Evolutionary conservation across 2,329 filamentous ascomycete genomes (phyloP), one percentile per base, ranked within the genome.

Genomic region (Neocatenulostroma microsporum): DNA sequence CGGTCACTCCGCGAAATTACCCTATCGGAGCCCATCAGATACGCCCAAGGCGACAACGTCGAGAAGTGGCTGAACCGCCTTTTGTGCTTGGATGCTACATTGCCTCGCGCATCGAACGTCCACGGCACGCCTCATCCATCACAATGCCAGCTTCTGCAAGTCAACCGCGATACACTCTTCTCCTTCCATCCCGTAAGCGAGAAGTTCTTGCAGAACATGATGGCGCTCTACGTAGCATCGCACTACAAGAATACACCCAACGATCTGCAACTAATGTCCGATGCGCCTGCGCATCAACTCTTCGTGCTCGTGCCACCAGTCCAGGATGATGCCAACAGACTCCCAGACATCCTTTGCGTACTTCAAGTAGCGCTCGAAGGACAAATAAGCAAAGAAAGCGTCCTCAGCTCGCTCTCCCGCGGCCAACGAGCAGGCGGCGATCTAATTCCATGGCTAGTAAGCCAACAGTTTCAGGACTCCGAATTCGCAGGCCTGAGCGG

Each of bases 191-290:
- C 88, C 3, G 86, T 96, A 14, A 93, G 91, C 2, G 91, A 98
- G 61, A 91, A 88, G 56, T 96, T 98, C 65, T 67, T 98, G 37
- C 91, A 98, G 60, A 87, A 94, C 53, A 95, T 98, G 86, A 89
- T 98, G 64, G 87, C 88, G 1, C 74, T 98, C 2, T 98, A 96
- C 53, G 93, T 98, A 19, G 87, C 91, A 19, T 94, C 86, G 50
- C 87, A 94, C 62, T 95, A 98, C 71, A 96, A 96, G 64, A 98
- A 98, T 64, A 86, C 88, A 0, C 91, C 91, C 0, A 94, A 98
- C 53, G 91, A 98, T 54, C 73, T 98, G n/a, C 91, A 96, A 60
- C 75, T 98, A 39, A 94, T 98, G 86, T 94, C 86, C 44, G 91
- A 98, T 62, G 91, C 91, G 1, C 91, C 91, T 1, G 89, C 91